Conservation (phyloP, 768 basidiomycete species). For the Coprinellus aureogranulatus region DNA sequence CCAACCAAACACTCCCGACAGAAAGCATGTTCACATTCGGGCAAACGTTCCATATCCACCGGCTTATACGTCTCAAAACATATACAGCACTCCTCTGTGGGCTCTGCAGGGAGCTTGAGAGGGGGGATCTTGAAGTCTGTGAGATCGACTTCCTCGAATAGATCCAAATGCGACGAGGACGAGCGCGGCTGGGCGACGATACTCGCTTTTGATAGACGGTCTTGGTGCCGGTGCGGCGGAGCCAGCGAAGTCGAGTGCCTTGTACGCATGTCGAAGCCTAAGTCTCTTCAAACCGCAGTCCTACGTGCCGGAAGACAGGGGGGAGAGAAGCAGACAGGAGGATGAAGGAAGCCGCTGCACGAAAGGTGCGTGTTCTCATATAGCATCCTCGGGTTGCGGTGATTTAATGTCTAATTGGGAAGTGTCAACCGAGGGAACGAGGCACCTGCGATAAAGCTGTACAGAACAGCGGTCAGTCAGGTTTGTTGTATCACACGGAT, state of each 20-base stretch:
- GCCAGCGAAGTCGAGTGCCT: too few relatives aligned
- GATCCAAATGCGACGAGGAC: too few relatives aligned
- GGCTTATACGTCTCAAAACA: conserved; percentile 1
- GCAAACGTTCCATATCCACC: not conserved
- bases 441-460: not conserved
- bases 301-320: not conserved
- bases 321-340: not conserved
- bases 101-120: not conserved
- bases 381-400: not conserved
- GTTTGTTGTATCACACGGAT: not conserved
- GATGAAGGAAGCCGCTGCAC: not conserved
- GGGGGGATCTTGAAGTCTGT: too few relatives aligned
- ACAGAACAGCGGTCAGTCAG: not conserved
- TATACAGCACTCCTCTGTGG: not conserved
- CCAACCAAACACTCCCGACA: conserved; percentile 2
- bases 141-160: too few relatives aligned
- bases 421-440: not conserved
- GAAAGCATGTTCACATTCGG: conserved; percentile 6
- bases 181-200: too few relatives aligned
- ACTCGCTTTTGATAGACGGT: too few relatives aligned
- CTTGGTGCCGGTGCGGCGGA: too few relatives aligned
- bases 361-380: not conserved
- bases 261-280: too few relatives aligned
- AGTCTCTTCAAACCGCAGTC: too few relatives aligned
- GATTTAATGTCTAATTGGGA: not conserved